These are phyloP conservation scores for Clarireedia paspali DNA, from an alignment of 2,329 filamentous ascomycete genomes.

Conservation along the genomic window DNA sequence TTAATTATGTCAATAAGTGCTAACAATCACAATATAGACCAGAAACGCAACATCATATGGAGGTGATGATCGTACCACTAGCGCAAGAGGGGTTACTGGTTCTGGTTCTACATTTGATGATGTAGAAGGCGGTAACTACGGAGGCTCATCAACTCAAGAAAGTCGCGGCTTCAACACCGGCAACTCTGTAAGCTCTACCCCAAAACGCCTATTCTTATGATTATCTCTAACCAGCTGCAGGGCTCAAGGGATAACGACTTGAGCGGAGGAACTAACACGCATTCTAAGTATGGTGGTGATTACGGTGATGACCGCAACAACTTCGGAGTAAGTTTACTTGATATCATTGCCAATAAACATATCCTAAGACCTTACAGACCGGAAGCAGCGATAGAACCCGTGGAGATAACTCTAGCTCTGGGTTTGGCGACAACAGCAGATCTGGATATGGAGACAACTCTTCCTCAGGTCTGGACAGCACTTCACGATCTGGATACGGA, in stretches of 20 bases:
- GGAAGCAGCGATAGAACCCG: constrained; percentile 2
- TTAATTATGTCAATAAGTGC: too few species aligned
- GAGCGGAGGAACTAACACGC: constrained; percentile 3
- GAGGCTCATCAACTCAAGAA: constrained; percentile 7
- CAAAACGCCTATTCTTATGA: neutral
- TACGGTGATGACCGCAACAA: constrained; percentile 1
- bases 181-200: constrained; percentile 21
- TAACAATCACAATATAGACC: neutral
- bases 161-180: constrained; percentile 6
- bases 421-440: constrained; percentile 1
- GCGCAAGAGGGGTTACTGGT: neutral
- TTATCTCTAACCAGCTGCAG: constrained; percentile 19
- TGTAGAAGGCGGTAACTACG: neutral
- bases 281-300: neutral
- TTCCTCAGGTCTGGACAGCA: constrained; percentile 15
- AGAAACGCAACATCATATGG: neutral
- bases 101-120: constrained; percentile 6
- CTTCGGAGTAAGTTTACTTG: constrained; percentile 1
- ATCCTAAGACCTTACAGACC: neutral
- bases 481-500: constrained; percentile 14
- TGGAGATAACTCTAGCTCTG: constrained; percentile 15
- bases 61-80: neutral
- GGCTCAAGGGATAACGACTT: constrained; percentile 17
- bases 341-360: neutral
- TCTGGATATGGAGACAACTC: constrained; percentile 7